Conservation (phyloP, 2,329 filamentous ascomycete species). For the Calonectria fujianensis region DNA sequence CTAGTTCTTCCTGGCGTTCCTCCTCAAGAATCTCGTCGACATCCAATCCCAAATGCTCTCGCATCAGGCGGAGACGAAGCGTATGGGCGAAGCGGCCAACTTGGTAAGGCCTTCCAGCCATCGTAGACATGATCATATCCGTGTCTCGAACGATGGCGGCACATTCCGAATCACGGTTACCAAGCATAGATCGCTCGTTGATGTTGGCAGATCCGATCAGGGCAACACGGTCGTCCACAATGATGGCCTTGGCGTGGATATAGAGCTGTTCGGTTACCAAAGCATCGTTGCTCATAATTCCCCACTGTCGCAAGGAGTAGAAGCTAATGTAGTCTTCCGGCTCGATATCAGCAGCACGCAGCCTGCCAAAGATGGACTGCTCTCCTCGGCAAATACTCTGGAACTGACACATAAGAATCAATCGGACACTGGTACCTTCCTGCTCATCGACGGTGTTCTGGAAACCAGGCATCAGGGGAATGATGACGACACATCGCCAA, state of each 20-base stretch:
- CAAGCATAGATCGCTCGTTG: constrained; percentile 97
- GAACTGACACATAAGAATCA: constrained; percentile 98
- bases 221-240: constrained; percentile 94
- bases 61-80: constrained; percentile 93
- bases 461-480: constrained; percentile 98
- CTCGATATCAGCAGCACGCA: constrained; percentile 87
- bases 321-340: constrained; percentile 97
- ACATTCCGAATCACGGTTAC: constrained; percentile 92
- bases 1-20: constrained; percentile 80
- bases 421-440: constrained; percentile 93
- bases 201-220: constrained; percentile 99
- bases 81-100: constrained; percentile 96
- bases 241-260: constrained; percentile 97
- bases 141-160: constrained; percentile 94
- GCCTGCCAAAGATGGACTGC: constrained; percentile 90
- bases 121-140: constrained; percentile 92
- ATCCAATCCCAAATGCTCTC: constrained; percentile 96
- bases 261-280: constrained; percentile 97
- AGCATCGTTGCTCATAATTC: constrained; percentile 88
- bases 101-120: constrained; percentile 91
- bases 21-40: constrained; percentile 93
- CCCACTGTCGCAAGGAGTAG: constrained; percentile 94
- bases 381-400: constrained; percentile 96
- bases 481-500: constrained; percentile 92
- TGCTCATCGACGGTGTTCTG: constrained; percentile 96